Base-by-base conservation (phyloP, 495 filamentous ascomycete genomes). In the Articulospora tetracladia region DNA sequence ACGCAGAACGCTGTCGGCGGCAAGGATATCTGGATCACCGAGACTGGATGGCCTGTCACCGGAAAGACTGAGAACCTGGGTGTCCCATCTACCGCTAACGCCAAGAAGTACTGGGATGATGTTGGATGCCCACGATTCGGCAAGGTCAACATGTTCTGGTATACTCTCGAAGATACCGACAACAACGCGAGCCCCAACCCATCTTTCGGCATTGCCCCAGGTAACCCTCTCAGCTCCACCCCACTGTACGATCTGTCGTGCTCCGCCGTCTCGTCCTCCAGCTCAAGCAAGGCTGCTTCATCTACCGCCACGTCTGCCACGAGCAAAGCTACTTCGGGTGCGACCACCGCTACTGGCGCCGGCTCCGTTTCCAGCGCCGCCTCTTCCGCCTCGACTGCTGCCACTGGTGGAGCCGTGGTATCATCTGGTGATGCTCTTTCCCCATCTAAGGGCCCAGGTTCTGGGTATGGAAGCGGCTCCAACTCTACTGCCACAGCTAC, bases 1-100 rank as follows among this genome's bases (percentile, higher is more conserved):
- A 91, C 89, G 57, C 73, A 82, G 64, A 69, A 69, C 25, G 84
- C 76, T 36, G 82, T 80, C 55, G 73, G 76, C 22, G 82, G 79
- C 59, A 93, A 92, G 81, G 76, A 81, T 15, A 83, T 96, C 67
- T 93, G 92, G 87, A 80, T 96, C 62, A 96, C 91, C 23, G 92
- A 96, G 81, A 95, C 91, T 25, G 93, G 92, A 62, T 93, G 87
- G 80, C 92, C 92, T 57, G 84, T 90, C 24, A 83, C 75, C 60
- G 92, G 91, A 28, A 69, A 76, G 34, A 77, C 73, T 17, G 71
- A 80, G 60, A 83, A 82, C 59, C 69, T 83, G 36, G 91, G 87
- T 54, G 74, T 87, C 8, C 80, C 93, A 23, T 83, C 75, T 20
- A 52, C 71, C 25, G 76, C 74, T n/a, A 95, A 94, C 69, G 88